phyloP scores from a whole-genome alignment of 768 basidiomycete genomes.

The Mrakia gelida region DNA sequence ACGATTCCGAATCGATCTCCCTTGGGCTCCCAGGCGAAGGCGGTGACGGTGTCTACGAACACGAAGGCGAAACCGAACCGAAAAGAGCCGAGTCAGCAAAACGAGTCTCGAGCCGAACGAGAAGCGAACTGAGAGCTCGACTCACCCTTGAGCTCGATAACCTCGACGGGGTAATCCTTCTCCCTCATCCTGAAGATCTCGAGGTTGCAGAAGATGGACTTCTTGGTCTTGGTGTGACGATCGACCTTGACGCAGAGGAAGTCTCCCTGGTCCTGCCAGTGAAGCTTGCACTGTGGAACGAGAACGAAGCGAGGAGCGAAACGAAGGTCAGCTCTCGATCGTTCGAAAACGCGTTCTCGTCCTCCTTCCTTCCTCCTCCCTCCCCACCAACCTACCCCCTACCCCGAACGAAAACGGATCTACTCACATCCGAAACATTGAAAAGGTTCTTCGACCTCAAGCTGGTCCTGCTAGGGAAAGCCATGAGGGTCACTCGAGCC shows the following conservation, averaged over 20 bases:
- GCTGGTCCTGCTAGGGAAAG: conserved; percentile 75
- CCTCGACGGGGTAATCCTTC: conserved; percentile 96
- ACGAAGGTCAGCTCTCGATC: neutral
- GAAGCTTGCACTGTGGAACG: conserved; percentile 76
- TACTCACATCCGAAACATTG: conserved; percentile 87
- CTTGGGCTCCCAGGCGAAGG: conserved; percentile 99
- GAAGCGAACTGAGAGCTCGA: neutral
- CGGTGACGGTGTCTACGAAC: conserved; percentile 74
- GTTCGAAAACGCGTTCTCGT: too few relatives aligned
- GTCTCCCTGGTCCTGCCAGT: conserved; percentile 98
- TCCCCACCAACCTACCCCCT: too few relatives aligned
- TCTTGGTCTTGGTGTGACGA: conserved; percentile 90
- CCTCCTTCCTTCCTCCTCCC: too few relatives aligned
- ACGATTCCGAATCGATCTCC: conserved; percentile 95
- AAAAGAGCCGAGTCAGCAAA: conserved; percentile 1
- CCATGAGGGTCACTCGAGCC: conserved; percentile 88
- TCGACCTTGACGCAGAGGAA: conserved; percentile 99
- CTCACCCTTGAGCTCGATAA: conserved; percentile 90
- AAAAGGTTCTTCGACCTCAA: conserved; percentile 94
- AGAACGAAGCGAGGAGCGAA: neutral
- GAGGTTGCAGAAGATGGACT: conserved; percentile 94
- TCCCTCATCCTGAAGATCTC: conserved; percentile 97
- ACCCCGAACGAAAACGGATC: neutral
- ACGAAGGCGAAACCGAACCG: neutral
- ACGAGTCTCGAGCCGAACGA: neutral